Evolutionary conservation across 2,329 filamentous ascomycete species (phyloP).

Genomic region (Clarireedia sp.): DNA sequence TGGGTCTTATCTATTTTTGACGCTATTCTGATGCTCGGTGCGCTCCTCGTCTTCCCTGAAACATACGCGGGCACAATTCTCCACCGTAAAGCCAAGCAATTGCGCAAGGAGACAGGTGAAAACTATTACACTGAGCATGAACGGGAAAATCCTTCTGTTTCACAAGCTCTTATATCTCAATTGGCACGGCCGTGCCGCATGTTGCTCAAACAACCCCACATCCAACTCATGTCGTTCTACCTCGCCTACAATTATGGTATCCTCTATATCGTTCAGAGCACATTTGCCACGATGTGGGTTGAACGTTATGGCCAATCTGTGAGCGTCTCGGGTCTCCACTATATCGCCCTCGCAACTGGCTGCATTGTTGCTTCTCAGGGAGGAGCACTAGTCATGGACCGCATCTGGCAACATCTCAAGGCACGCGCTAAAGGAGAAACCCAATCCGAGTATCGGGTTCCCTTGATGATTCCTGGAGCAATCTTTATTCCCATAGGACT

Average conservation of each 20-base stretch:
- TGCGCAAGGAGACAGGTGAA: too few relatives aligned
- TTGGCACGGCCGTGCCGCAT: too few relatives aligned
- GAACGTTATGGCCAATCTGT: constrained; percentile 43
- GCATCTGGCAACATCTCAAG: constrained; percentile 1
- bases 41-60: neutral
- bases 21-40: neutral
- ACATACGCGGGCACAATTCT: neutral
- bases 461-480: constrained; percentile 47
- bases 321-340: constrained; percentile 47
- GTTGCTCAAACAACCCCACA: too few relatives aligned
- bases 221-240: too few relatives aligned
- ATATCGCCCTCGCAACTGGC: constrained; percentile 40
- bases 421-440: neutral
- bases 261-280: too few relatives aligned
- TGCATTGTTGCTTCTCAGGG: constrained; percentile 27
- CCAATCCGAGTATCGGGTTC: constrained; percentile 53
- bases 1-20: neutral
- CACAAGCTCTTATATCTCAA: too few relatives aligned
- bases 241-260: too few relatives aligned
- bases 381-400: constrained; percentile 21
- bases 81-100: neutral
- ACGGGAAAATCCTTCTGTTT: too few relatives aligned
- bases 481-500: constrained; percentile 49
- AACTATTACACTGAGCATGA: too few relatives aligned
- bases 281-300: too few relatives aligned